phyloP scores from a whole-genome alignment of 2,329 filamentous ascomycete genomes.

The Bipolaris bicolor region DNA sequence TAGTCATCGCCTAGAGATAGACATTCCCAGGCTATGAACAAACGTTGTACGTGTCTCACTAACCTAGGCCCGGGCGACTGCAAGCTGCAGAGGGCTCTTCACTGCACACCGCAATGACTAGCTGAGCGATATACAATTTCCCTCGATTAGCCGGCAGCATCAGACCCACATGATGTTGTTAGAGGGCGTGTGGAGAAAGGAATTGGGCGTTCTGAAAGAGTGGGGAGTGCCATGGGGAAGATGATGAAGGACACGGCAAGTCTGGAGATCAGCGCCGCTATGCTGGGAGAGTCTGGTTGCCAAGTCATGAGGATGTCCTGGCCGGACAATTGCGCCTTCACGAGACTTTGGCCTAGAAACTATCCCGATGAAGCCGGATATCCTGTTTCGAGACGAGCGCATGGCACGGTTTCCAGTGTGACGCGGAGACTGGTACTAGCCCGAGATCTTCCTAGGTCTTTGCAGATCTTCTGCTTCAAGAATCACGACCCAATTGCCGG shows the following conservation, averaged over 20 bases:
- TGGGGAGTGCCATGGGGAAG: slow-evolving; percentile 8
- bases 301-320: slow-evolving; percentile 7
- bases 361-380: slow-evolving; percentile 4
- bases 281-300: slow-evolving; percentile 10
- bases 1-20: not conserved
- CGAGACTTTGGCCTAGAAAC: slow-evolving; percentile 4
- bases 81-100: slow-evolving; percentile 10
- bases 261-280: slow-evolving; percentile 19
- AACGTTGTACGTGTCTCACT: not conserved
- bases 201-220: slow-evolving; percentile 6
- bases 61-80: not conserved
- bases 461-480: slow-evolving; percentile 18
- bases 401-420: slow-evolving; percentile 7
- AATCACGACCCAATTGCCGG: slow-evolving; percentile 8
- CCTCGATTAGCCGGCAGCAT: not conserved
- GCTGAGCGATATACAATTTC: not conserved
- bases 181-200: slow-evolving; percentile 7
- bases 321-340: slow-evolving; percentile 12
- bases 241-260: slow-evolving; percentile 3
- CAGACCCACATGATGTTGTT: not conserved
- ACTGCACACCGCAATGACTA: slow-evolving; percentile 8
- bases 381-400: slow-evolving; percentile 17
- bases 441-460: slow-evolving; percentile 14
- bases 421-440: slow-evolving; percentile 11
- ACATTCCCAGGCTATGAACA: not conserved